Evolutionary conservation across 306 rosid species (phyloP).

Genomic region (Datisca glomerata): DNA sequence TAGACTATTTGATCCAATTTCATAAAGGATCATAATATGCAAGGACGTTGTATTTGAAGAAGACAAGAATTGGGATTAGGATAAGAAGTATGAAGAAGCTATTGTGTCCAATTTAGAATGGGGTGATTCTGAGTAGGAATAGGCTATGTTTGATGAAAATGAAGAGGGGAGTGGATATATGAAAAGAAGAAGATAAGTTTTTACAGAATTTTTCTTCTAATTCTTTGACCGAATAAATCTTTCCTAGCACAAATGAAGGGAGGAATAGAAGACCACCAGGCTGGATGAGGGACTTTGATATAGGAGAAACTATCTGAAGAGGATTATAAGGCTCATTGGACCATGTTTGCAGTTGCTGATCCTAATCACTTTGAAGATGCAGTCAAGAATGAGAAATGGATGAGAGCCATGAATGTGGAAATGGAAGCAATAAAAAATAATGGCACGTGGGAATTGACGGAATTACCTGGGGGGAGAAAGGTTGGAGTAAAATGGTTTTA

Average conservation of each 20-base stretch:
- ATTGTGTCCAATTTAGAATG: too few species aligned
- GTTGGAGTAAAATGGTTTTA: slow-evolving; percentile 5
- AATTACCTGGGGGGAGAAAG: not conserved
- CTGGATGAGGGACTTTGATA: too few species aligned
- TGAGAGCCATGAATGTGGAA: not conserved
- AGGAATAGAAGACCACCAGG: not conserved
- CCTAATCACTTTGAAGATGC: not conserved
- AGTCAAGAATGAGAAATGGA: not conserved
- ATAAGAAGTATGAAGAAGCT: too few species aligned
- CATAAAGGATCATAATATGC: not conserved
- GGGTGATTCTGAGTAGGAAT: too few species aligned
- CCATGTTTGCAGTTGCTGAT: not conserved
- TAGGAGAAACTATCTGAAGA: too few species aligned
- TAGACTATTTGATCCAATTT: not conserved
- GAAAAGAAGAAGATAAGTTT: too few species aligned
- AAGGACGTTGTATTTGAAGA: too few species aligned
- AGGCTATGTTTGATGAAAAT: too few species aligned
- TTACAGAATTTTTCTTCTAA: too few species aligned
- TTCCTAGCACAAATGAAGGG: not conserved
- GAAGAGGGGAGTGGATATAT: too few species aligned
- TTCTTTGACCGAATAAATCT: too few species aligned
- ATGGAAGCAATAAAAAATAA: not conserved
- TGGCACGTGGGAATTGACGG: slow-evolving; percentile 1
- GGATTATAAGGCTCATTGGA: not conserved
- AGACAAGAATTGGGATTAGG: too few species aligned